Evolutionary conservation across 768 basidiomycete species (phyloP), one percentile per base, ranked within the genome.

Genomic region (Tulasnella sp.): DNA sequence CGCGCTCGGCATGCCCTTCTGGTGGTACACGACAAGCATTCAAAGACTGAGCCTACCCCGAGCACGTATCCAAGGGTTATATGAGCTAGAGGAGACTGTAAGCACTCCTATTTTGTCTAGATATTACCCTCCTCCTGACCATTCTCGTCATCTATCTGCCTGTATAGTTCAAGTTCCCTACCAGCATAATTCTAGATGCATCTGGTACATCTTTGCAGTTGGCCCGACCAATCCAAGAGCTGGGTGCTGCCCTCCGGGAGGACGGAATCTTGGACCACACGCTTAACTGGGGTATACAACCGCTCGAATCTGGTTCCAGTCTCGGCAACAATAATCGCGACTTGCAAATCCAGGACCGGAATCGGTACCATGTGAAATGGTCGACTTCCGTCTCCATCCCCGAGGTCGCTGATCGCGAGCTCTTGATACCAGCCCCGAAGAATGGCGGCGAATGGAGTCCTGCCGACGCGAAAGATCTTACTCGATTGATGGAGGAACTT

Each of bases 1-100:
- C 34, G 64, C 95, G 32, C 72, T 90, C 5, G 85, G 85, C 1
- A 61, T 94, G 19, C 96, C 96, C 2, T 77, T 90, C 51, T 99
- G 96, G 96, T 97, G 92, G 91, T 77, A 76, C 52, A 84, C 87
- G 26, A 98, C 96, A 3, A 88, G 87, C 64, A 95, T 98, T 27
- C 80, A 93, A 67, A 81, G 94, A 26, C 76, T 87, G 15, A 74
- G 84, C 0, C 74, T 96, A 11, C 90, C 94, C 1, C 73, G 76
- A 7, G 70, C 72, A 44, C 78, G 80, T 21, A 83, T 93, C 32
- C 69, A 70, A 42, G 74, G 76, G 4, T 77, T 83, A 65, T 74
- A 78, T 44, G 69, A 72, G 49, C 75, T 73, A 61, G 45, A 67
- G 60, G 70, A 68, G 58, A 47, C 68, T 62, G 21, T 47, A 19